Percentiles rank a stretch among this genome's conserved stretches.
phyloP scores from a whole-genome alignment of 164 flowering plant species.

The Pachysandra terminalis region DNA sequence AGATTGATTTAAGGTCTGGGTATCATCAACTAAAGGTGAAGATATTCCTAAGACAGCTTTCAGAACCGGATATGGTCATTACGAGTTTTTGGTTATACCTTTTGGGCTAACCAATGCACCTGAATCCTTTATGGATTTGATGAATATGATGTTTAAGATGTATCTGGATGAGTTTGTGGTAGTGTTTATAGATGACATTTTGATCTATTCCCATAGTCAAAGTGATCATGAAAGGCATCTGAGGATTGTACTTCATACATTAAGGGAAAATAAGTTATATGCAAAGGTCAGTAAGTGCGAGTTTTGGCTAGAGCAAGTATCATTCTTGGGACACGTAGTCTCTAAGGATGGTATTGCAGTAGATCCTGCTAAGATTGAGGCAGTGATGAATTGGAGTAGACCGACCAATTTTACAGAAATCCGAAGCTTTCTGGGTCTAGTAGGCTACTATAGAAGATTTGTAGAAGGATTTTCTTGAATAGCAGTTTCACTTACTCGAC shows the following conservation, averaged over 20 bases:
- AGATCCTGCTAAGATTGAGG: not conserved
- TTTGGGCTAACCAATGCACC: not conserved
- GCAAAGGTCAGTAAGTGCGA: not conserved
- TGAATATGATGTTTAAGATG: not conserved
- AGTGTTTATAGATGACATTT: conserved; percentile 4
- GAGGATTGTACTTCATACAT: not conserved
- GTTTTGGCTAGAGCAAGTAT: not conserved
- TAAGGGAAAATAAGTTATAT: not conserved
- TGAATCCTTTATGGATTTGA: not conserved
- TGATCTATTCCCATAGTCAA: not conserved
- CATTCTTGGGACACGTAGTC: conserved; percentile 5
- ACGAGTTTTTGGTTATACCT: conserved; percentile 2
- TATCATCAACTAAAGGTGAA: not conserved
- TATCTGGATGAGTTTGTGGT: not conserved
- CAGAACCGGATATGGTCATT: not conserved
- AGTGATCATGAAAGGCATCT: not conserved
- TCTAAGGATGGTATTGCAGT: not conserved
- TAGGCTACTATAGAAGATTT: not conserved
- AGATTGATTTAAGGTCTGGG: not conserved
- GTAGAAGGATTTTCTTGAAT: not conserved
- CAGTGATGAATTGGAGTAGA: not conserved
- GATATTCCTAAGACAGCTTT: not conserved
- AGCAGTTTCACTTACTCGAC: not conserved
- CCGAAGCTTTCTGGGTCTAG: not conserved
- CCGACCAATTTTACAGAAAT: not conserved